Conservation (phyloP, 2,329 filamentous ascomycete genomes). For the Endoconidiophora laricicola region DNA sequence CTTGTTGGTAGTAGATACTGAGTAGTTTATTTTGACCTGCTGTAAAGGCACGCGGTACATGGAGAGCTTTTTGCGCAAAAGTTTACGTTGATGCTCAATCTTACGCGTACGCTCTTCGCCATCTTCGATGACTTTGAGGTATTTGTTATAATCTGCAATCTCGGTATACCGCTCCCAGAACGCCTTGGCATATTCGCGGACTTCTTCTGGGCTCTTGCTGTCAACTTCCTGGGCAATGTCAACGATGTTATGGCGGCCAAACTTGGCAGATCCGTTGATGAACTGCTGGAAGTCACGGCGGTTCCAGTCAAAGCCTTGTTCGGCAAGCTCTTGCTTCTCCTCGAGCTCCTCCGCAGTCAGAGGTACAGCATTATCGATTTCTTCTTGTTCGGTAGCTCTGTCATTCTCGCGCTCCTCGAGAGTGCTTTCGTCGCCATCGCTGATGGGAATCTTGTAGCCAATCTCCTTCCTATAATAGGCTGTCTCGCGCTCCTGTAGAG, state of each 20-base stretch:
- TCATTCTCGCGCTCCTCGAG: conserved; percentile 75
- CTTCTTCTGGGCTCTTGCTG: conserved; percentile 69
- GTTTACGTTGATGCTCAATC: conserved; percentile 80
- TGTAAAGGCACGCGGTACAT: conserved; percentile 95
- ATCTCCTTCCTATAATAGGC: conserved; percentile 94
- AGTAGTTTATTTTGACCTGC: conserved; percentile 97
- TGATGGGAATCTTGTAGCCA: conserved; percentile 79
- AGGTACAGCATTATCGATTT: conserved; percentile 81
- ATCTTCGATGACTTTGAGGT: conserved; percentile 75
- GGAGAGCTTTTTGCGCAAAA: conserved; percentile 86
- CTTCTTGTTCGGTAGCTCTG: conserved; percentile 70
- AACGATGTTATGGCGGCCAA: conserved; percentile 72
- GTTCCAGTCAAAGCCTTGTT: conserved; percentile 92
- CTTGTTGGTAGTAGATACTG: conserved; percentile 97
- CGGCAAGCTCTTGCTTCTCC: conserved; percentile 67
- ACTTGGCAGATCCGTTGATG: conserved; percentile 85
- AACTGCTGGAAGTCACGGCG: conserved; percentile 97
- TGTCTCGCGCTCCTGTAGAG: conserved; percentile 91
- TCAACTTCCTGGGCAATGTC: conserved; percentile 81
- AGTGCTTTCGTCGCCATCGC: conserved; percentile 76
- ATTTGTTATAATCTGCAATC: conserved; percentile 76
- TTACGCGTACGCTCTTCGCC: conserved; percentile 82
- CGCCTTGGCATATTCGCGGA: conserved; percentile 80
- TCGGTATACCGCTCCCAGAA: conserved; percentile 95
- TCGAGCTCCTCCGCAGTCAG: conserved; percentile 79